Conservation (phyloP, 2,329 filamentous ascomycete genomes). For the Fusarium kyushuense region DNA sequence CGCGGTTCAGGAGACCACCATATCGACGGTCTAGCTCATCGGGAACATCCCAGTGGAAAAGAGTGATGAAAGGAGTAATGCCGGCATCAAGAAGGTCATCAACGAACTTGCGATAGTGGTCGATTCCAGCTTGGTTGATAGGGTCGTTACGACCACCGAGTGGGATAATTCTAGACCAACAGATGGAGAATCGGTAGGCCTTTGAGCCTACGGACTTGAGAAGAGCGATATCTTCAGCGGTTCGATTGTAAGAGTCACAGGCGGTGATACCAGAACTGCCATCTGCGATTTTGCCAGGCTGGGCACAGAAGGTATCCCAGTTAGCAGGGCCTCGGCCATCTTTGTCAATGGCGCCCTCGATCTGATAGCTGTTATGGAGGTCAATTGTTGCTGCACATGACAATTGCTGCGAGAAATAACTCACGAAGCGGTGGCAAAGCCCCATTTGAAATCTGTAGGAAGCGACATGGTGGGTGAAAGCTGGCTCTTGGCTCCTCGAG, state of each 20-base stretch:
- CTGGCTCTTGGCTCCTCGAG: slow-evolving; percentile 13
- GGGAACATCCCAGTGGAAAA: slow-evolving; percentile 91
- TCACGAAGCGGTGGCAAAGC: slow-evolving; percentile 82
- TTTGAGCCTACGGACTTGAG: slow-evolving; percentile 79
- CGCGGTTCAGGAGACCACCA: slow-evolving; percentile 81
- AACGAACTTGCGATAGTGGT: slow-evolving; percentile 82
- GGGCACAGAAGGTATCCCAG: slow-evolving; percentile 90
- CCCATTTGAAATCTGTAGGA: slow-evolving; percentile 80
- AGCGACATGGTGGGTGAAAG: slow-evolving; percentile 54
- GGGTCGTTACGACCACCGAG: slow-evolving; percentile 86
- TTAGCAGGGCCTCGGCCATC: slow-evolving; percentile 86
- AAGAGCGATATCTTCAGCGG: slow-evolving; percentile 79
- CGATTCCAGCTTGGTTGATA: slow-evolving; percentile 80
- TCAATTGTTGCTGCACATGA: slow-evolving; percentile 32
- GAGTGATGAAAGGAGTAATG: slow-evolving; percentile 83
- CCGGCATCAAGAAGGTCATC: slow-evolving; percentile 81
- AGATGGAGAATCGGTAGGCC: slow-evolving; percentile 86
- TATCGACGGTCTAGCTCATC: slow-evolving; percentile 83
- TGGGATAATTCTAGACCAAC: slow-evolving; percentile 87
- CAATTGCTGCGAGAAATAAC: slow-evolving; percentile 45
- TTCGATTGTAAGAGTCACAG: slow-evolving; percentile 89
- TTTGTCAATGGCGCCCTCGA: slow-evolving; percentile 80
- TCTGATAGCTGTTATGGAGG: slow-evolving; percentile 77
- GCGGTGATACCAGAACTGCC: slow-evolving; percentile 80
- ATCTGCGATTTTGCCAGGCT: slow-evolving; percentile 85